Evolutionary conservation across 2,329 filamentous ascomycete species (phyloP), one percentile per base, ranked within the genome.

Genomic region (Xenoacremonium recifei): DNA sequence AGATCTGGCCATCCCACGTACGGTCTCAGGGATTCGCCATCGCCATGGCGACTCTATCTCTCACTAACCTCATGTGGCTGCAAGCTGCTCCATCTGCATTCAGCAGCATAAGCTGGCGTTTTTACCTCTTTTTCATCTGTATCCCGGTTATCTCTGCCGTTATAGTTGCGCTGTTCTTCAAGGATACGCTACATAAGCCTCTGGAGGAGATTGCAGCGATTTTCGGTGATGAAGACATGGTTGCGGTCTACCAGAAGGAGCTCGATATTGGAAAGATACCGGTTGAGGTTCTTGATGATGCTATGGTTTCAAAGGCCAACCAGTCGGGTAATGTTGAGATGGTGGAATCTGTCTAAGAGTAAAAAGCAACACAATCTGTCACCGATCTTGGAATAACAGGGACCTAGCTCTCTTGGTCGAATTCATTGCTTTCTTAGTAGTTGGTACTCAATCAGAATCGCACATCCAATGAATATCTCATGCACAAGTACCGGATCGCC

Each of bases 1-100:
- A 46, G 35, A 46, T 46, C 29, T 46, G 36, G 16, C 43, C 43
- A 3, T 37, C 40, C 15, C 38, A 37, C 12, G 29, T 38, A 11
- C 29, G 43, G 6, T 35, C 39, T 3, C 20, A 39, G 19, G 43
- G 43, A 9, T 35, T 38, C n/a, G 39, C 39, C 11, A 35, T 37
- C 21, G 35, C 29, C 15, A 40, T 46, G 30, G 37, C 35, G 6
- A n/a, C 21, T 12, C 23, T 46, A 7, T 42, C 32, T 34, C 12
- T 42, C 11, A 21, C 37, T n/a, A 46, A 27, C 6, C 27, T 46
- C 13, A 31, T 46, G 11, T 46, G 39, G 39, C 40, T 36, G 7
- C 33, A 42, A 6, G 18, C 39, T 6, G 43, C 35, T 2, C 43
- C 40, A 4, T 31, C 35, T 3, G 43, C 43, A 5, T 38, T 46